Evolutionary conservation across 129 eudicot genomes (phyloP), one percentile per base, ranked within the genome.

Genomic region (Solidago caesia): DNA sequence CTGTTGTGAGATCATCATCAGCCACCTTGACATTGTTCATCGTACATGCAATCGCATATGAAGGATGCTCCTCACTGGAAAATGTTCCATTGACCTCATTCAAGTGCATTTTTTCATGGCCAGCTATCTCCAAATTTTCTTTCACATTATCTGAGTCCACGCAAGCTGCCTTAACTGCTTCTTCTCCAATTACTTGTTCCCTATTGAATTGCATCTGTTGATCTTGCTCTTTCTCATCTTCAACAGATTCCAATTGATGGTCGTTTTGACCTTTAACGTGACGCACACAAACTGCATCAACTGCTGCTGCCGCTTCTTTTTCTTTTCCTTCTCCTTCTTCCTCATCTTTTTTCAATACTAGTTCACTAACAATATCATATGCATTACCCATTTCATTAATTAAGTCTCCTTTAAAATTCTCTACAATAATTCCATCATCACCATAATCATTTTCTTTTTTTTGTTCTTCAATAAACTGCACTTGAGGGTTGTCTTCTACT

Each of bases 381-480:
- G 60, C 29, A 53, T 57, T 7, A 55, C 51, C 45, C 47, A 57
- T 29, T 58, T 67, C 39, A 47, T 68, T 58, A 70, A n/a, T 53
- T 29, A 70, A 39, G 39, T 74, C 83, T 73, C 49, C 53, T 44
- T 55, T 63, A 43, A 26, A 15, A 58, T 16, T 65, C 75, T 44
- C 57, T n/a, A n/a, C 10, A 46, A 39, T 13, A 65, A 14, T 45
- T 76, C 53, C 77, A 7, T 39, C 68, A 2, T 64, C 77, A 7
- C 25, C 68, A 2, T 51, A 5, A 41, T 7, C 15, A 5, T 25
- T 59, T 39, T 39, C 44, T n/a, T 39, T 62, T 51, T 16, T 56
- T 53, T 75, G 77, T 53, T 71, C 73, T 70, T 71, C 77, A 49
- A 9, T 21, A 52, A 74, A 46, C 44, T 58, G 61, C 25, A 39